These are phyloP conservation scores for Rachicladosporium sp. DNA, from an alignment of 2,329 filamentous ascomycete species.

Conservation along the genomic window DNA sequence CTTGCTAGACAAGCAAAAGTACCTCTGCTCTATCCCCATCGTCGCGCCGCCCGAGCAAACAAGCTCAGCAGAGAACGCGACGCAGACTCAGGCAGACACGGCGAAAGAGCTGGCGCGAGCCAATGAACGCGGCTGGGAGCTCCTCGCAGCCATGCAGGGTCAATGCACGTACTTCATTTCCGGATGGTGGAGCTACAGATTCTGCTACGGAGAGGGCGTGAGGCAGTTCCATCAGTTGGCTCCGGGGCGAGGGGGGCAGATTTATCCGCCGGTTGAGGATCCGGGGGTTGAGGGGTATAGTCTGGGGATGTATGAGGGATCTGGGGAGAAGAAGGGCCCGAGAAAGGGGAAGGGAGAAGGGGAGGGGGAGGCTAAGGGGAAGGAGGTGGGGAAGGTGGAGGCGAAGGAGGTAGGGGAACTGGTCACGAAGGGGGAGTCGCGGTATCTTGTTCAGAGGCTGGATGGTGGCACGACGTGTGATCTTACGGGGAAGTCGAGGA, in stretches of 20 bases:
- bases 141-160: slow-evolving; percentile 64
- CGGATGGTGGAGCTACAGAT: slow-evolving; percentile 94
- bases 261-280: slow-evolving; percentile 64
- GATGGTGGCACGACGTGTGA: slow-evolving; percentile 74
- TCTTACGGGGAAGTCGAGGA: slow-evolving; percentile 66
- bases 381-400: slow-evolving; percentile 24
- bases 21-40: slow-evolving; percentile 73
- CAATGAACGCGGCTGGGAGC: slow-evolving; percentile 64
- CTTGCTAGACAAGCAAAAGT: slow-evolving; percentile 55
- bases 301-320: slow-evolving; percentile 49
- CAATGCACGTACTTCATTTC: slow-evolving; percentile 72
- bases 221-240: slow-evolving; percentile 82
- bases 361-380: slow-evolving; percentile 18
- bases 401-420: slow-evolving; percentile 41
- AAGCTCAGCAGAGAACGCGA: slow-evolving; percentile 14
- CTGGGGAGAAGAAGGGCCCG: slow-evolving; percentile 10
- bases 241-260: slow-evolving; percentile 52
- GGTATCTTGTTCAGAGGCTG: slow-evolving; percentile 75
- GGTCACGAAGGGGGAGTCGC: slow-evolving; percentile 69
- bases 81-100: slow-evolving; percentile 47
- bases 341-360: slow-evolving; percentile 20
- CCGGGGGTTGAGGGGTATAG: slow-evolving; percentile 63
- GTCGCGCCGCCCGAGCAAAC: slow-evolving; percentile 41
- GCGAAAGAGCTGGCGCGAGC: slow-evolving; percentile 69
- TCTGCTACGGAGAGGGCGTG: slow-evolving; percentile 79